Conservation (phyloP, 2,329 filamentous ascomycete genomes). For the Alternaria atra region DNA sequence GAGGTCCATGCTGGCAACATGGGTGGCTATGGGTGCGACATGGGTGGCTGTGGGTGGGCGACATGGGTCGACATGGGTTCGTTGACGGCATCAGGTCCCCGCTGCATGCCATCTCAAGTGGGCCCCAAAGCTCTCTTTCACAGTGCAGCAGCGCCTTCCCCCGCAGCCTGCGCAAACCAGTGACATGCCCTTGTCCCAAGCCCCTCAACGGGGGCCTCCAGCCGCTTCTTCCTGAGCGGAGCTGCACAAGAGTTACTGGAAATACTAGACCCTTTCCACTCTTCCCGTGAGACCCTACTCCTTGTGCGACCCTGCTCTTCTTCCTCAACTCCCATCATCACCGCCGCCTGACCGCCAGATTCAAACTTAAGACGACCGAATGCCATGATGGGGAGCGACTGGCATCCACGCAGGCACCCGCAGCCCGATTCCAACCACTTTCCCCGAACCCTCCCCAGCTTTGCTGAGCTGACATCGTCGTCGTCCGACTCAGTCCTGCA, state of each 20-base stretch:
- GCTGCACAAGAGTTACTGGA: slow-evolving; percentile 12
- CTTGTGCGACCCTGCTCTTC: slow-evolving; percentile 17
- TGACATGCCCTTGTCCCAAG: slow-evolving; percentile 13
- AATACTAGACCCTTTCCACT: slow-evolving; percentile 18
- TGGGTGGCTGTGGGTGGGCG: slow-evolving; percentile 1
- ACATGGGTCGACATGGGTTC: slow-evolving; percentile 8
- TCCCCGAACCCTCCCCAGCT: slow-evolving; percentile 32
- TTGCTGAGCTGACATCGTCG: slow-evolving; percentile 35
- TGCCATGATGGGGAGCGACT: slow-evolving; percentile 28
- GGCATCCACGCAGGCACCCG: slow-evolving; percentile 21
- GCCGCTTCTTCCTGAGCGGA: slow-evolving; percentile 18
- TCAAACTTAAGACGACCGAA: slow-evolving; percentile 11
- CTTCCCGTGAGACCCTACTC: slow-evolving; percentile 16
- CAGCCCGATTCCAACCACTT: slow-evolving; percentile 18
- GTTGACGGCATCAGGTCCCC: slow-evolving; percentile 18
- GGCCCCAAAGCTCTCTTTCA: slow-evolving; percentile 15
- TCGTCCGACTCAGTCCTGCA: slow-evolving; percentile 27
- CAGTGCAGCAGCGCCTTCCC: slow-evolving; percentile 20
- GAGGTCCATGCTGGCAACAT: neutral
- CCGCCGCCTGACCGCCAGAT: slow-evolving; percentile 12
- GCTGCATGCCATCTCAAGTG: slow-evolving; percentile 18
- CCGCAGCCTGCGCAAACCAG: slow-evolving; percentile 21
- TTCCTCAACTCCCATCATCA: slow-evolving; percentile 6
- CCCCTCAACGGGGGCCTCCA: slow-evolving; percentile 19
- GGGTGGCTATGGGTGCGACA: neutral